Evolutionary conservation across 75 land plant genomes (phyloP).

Genomic region (Azolla pinnata): DNA sequence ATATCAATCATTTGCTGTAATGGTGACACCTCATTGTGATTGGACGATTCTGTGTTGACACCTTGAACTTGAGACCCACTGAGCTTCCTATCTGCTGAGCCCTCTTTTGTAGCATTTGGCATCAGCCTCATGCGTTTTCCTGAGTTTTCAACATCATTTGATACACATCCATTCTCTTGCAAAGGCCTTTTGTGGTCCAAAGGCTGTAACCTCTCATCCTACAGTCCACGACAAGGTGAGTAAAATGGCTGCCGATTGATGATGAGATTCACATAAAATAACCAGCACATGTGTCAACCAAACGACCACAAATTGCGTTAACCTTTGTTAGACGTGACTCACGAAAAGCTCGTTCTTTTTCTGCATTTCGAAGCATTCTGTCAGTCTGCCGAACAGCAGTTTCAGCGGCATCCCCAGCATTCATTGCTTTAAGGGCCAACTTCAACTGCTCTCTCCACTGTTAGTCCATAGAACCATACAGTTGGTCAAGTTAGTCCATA

Average conservation of each 20-base stretch:
- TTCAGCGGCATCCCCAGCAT: conserved; percentile 51
- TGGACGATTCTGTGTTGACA: neutral
- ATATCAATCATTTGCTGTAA: conserved; percentile 74
- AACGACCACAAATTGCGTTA: neutral
- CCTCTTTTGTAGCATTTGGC: conserved; percentile 2
- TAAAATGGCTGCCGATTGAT: neutral
- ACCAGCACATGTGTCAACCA: neutral
- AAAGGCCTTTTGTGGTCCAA: conserved; percentile 16
- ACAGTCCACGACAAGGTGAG: neutral
- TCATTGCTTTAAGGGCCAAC: conserved; percentile 52
- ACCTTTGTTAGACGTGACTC: conserved; percentile 41
- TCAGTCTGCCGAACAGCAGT: conserved; percentile 34
- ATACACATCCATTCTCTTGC: conserved; percentile 23
- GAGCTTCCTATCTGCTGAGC: neutral
- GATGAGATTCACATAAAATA: neutral
- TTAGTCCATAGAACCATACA: no score
- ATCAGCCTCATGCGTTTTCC: conserved; percentile 1
- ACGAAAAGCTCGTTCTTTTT: conserved; percentile 40
- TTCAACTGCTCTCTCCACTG: conserved; percentile 87
- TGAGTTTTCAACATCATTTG: neutral
- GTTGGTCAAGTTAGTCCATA: no score
- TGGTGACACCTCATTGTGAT: conserved; percentile 40
- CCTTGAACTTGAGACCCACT: neutral
- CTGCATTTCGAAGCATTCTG: conserved; percentile 25
- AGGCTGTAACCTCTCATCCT: conserved; percentile 13